Percentiles rank a stretch among this genome's conserved stretches.
Evolutionary conservation across 768 basidiomycete genomes (phyloP).

Genomic region (Boletus vinaceobasis): DNA sequence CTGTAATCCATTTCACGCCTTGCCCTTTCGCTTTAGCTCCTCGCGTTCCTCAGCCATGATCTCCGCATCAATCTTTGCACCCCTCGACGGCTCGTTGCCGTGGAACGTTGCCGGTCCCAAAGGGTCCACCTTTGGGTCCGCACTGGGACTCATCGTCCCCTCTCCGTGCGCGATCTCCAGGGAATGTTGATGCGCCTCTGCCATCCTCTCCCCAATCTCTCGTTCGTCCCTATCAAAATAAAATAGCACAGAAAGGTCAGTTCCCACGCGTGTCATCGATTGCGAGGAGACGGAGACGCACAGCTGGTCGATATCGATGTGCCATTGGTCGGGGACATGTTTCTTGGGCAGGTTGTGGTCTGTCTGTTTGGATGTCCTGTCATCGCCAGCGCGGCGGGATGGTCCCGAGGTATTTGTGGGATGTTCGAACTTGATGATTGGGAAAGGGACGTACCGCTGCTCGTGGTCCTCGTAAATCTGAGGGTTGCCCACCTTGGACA

Average conservation of each 20-base stretch:
- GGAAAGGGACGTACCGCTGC: conserved; percentile 37
- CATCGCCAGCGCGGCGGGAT: not conserved
- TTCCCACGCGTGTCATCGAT: not conserved
- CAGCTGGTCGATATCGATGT: conserved; percentile 35
- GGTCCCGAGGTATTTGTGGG: not conserved
- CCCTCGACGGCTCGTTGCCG: conserved; percentile 55
- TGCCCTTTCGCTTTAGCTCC: conserved; percentile 42
- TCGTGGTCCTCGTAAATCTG: conserved; percentile 48
- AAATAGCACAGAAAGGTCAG: not conserved
- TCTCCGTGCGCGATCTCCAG: conserved; percentile 22
- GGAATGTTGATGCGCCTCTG: conserved; percentile 32
- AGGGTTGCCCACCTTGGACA: conserved; percentile 48
- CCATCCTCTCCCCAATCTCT: conserved; percentile 38
- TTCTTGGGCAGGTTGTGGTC: conserved; percentile 24
- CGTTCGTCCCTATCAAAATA: conserved; percentile 38
- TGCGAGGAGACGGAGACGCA: not conserved
- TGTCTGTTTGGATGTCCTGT: conserved; percentile 23
- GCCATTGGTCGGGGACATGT: conserved; percentile 33
- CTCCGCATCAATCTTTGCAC: conserved; percentile 57
- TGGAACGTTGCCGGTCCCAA: conserved; percentile 49
- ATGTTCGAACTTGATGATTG: not conserved
- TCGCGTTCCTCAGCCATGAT: conserved; percentile 52
- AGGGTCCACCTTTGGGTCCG: conserved; percentile 41
- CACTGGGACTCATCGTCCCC: conserved; percentile 28
- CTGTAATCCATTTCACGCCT: conserved; percentile 15